Conservation (phyloP, 495 filamentous ascomycete species). For the Sphaerosporella brunnea region DNA sequence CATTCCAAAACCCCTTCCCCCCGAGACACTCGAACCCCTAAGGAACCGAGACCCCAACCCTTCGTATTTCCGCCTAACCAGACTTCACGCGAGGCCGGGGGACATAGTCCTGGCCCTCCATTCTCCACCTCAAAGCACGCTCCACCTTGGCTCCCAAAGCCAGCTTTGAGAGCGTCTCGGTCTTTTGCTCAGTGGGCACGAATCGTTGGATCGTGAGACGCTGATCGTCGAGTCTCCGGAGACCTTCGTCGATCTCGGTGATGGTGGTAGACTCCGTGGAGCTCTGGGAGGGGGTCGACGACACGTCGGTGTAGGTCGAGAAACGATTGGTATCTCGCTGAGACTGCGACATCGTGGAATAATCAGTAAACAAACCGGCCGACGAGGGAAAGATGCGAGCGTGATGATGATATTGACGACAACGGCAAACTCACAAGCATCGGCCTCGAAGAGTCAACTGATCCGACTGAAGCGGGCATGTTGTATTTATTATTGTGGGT, state of each 20-base stretch:
- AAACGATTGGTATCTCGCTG: constrained; percentile 19
- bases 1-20: no score
- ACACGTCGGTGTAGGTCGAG: constrained; percentile 19
- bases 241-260: constrained; percentile 51
- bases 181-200: constrained; percentile 62
- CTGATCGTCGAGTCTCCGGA: constrained; percentile 84
- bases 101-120: constrained; percentile 80
- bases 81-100: constrained; percentile 41
- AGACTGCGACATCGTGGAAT: constrained; percentile 6
- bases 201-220: constrained; percentile 72
- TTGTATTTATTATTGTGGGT: constrained; percentile 5
- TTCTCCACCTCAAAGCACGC: constrained; percentile 70
- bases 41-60: neutral
- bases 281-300: constrained; percentile 16
- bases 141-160: constrained; percentile 89
- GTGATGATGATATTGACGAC: neutral
- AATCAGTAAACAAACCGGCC: constrained; percentile 3
- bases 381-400: neutral
- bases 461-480: constrained; percentile 22
- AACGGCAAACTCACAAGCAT: constrained; percentile 22
- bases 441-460: constrained; percentile 23
- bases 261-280: constrained; percentile 20
- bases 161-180: constrained; percentile 68
- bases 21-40: no score
- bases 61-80: constrained; percentile 11